Evolutionary conservation across 2,329 filamentous ascomycete species (phyloP), one percentile per base, ranked within the genome.

Genomic region (Aureobasidium lini): DNA sequence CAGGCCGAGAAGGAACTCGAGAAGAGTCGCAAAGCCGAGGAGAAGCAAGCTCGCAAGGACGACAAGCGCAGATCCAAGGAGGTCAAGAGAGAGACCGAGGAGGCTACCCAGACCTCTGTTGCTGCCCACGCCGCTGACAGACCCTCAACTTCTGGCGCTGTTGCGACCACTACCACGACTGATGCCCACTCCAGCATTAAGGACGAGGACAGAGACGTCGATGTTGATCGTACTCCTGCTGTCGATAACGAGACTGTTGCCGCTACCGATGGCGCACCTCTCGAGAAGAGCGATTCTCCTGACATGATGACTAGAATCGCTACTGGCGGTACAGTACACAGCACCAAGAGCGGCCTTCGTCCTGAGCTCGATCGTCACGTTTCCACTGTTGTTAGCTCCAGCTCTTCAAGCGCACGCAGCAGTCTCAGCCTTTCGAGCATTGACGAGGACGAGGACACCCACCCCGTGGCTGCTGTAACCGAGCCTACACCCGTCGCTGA

Each of bases 11-110:
- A 72, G 59, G 71, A 73, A 40, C 67, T 73, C 2, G 76, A 76
- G 54, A 78, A 80, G 66, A 74, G 77, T 2, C 76, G 73, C 44
- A 81, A 77, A 64, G 75, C 76, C 1, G 81, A 83, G 63, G 78
- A 84, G 63, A 84, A 81, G 66, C 76, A 68, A 2, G 18, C 70
- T 9, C 62, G 61, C n/a, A 72, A 81, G 62, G 78, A 80, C 59
- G 79, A 84, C 58, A 84, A 81, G 68, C 79, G 77, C 28, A 83
- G 76, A 59, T 76, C 76, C 1, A 73, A 70, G 56, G 72, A 76
- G 44, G 65, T 67, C 32, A 66, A 69, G 48, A 64, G 63, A 57
- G 65, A 68, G 9, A 62, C 62, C 15, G 63, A 61, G 42, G 60
- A 60, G 7, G 59, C 43, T 9, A 57, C 60, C 18, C 34, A 60